Evolutionary conservation across 805 yeast genomes (phyloP).

Genomic region (Saccharomycopsis lassenensis): DNA sequence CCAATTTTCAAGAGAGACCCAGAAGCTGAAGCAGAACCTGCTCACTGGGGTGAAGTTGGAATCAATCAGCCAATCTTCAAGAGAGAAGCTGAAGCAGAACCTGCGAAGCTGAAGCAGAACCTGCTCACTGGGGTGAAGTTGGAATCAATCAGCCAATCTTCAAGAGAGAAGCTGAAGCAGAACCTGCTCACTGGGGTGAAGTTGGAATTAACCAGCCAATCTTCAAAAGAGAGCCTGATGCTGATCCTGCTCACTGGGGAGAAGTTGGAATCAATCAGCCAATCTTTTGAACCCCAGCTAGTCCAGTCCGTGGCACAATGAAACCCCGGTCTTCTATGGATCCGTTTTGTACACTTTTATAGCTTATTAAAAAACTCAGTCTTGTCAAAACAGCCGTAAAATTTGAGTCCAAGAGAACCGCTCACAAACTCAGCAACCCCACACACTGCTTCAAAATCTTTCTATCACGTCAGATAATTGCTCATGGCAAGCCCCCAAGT

Average conservation of each 20-base stretch:
- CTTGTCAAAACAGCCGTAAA: too few species aligned
- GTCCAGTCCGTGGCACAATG: too few species aligned
- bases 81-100: too few species aligned
- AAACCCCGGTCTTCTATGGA: too few species aligned
- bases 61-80: constrained; percentile 13
- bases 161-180: constrained; percentile 13
- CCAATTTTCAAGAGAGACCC: constrained; percentile 16
- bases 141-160: constrained; percentile 11
- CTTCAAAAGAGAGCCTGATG: constrained; percentile 10
- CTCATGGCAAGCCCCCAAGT: constrained; percentile 8
- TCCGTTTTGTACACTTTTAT: too few species aligned
- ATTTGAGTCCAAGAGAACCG: too few species aligned
- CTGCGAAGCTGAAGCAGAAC: constrained; percentile 11
- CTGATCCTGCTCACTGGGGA: constrained; percentile 8
- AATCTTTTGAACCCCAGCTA: too few species aligned
- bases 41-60: neutral
- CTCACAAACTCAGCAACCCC: too few species aligned
- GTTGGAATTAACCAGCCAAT: constrained; percentile 12
- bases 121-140: constrained; percentile 6
- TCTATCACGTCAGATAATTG: neutral
- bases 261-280: constrained; percentile 9
- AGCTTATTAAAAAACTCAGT: too few species aligned
- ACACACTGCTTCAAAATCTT: neutral
- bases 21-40: constrained; percentile 9
- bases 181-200: constrained; percentile 1